Percentiles rank a stretch among this genome's conserved stretches.
These are phyloP conservation scores for Aspergillus indologenus DNA, from an alignment of 495 filamentous ascomycete species.

Conservation along the genomic window DNA sequence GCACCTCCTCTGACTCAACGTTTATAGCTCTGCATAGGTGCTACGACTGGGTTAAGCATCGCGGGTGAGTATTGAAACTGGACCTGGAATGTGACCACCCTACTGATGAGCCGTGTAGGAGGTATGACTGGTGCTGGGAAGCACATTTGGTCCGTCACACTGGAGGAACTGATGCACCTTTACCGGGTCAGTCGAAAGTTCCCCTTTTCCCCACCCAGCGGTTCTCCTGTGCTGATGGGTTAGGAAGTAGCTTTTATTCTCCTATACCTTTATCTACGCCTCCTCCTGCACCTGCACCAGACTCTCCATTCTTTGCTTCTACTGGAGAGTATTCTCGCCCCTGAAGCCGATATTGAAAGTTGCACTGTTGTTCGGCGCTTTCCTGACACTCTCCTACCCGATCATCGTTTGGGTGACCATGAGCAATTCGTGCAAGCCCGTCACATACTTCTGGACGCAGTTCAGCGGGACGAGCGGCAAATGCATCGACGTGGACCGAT, in stretches of 20 bases:
- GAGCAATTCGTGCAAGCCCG: constrained; percentile 24
- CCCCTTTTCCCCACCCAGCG: background rate
- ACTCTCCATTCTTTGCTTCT: constrained; percentile 37
- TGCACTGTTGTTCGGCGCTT: background rate
- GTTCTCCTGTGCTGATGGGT: background rate
- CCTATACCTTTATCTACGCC: constrained; percentile 35
- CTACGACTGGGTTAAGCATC: constrained; percentile 27
- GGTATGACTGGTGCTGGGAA: constrained; percentile 25
- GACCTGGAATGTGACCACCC: background rate
- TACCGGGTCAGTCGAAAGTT: constrained; percentile 18
- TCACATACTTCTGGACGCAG: constrained; percentile 32
- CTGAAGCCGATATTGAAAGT: constrained; percentile 7
- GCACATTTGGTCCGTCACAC: constrained; percentile 29
- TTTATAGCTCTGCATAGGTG: constrained; percentile 12
- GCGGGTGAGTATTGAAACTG: constrained; percentile 12
- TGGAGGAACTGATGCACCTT: constrained; percentile 17
- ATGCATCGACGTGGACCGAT: constrained; percentile 29
- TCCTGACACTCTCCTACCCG: constrained; percentile 23
- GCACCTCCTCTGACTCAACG: background rate
- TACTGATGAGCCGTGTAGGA: constrained; percentile 12
- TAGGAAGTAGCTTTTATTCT: constrained; percentile 24
- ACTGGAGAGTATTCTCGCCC: constrained; percentile 31
- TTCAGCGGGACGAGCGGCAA: constrained; percentile 18
- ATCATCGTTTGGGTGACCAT: constrained; percentile 21
- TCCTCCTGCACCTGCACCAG: constrained; percentile 30